These are phyloP conservation scores for Kurtzmaniella quercitrusa DNA, from an alignment of 1,139 yeast species.

Conservation along the genomic window DNA sequence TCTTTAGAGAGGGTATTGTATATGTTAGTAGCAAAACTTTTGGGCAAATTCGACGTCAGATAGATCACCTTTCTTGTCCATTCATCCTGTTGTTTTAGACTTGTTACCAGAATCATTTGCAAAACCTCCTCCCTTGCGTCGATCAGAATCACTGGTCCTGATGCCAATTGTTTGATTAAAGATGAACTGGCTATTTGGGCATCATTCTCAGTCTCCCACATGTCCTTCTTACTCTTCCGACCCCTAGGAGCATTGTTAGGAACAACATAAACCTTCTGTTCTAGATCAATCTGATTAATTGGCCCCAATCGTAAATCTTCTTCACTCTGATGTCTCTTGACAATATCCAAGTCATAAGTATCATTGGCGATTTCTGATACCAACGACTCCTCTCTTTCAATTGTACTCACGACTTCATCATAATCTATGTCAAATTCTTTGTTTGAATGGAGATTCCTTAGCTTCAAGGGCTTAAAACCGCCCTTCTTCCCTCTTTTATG, in stretches of 20 bases:
- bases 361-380: background rate
- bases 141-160: slow-evolving; percentile 68
- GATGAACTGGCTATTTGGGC: slow-evolving; percentile 58
- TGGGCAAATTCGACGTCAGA: slow-evolving; percentile 49
- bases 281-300: slow-evolving; percentile 34
- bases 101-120: slow-evolving; percentile 74
- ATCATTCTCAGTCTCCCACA: slow-evolving; percentile 76
- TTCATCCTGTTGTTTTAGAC: slow-evolving; percentile 76
- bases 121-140: slow-evolving; percentile 82
- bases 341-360: slow-evolving; percentile 21
- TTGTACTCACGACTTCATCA: slow-evolving; percentile 48
- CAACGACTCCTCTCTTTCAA: background rate
- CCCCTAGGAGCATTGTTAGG: slow-evolving; percentile 72
- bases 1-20: slow-evolving; percentile 72
- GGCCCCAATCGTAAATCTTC: slow-evolving; percentile 16
- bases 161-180: slow-evolving; percentile 50
- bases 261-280: slow-evolving; percentile 58
- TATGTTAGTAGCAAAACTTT: slow-evolving; percentile 71
- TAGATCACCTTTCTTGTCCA: slow-evolving; percentile 86
- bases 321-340: slow-evolving; percentile 13
- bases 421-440: slow-evolving; percentile 68
- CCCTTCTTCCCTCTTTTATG: slow-evolving; percentile 33
- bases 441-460: slow-evolving; percentile 56
- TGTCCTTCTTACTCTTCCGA: slow-evolving; percentile 70
- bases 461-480: slow-evolving; percentile 66